Evolutionary conservation across 805 yeast genomes (phyloP), one percentile per base, ranked within the genome.

Genomic region (Ogataea chonburiensis): DNA sequence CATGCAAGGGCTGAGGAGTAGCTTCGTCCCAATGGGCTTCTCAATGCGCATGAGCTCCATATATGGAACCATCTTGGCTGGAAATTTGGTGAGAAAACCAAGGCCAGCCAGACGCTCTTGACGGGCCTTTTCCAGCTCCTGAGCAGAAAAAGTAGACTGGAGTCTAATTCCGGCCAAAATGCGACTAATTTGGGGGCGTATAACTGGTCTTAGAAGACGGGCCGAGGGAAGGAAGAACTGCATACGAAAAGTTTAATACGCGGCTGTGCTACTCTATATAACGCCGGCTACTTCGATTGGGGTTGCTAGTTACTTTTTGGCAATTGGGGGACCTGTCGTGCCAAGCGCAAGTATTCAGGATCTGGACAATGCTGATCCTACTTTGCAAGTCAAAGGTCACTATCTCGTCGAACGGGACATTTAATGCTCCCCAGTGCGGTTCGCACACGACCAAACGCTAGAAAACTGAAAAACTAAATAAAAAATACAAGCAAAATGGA

Each of bases 21-120:
- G 66, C 72, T 86, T 78, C 0, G 97, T 85, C 0, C 98, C 99
- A n/a, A 85, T 94, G 0, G 99, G 98, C 50, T 86, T 86, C 55
- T 93, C 98, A 37, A 91, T 61, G 37, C 99, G 70, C 84, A 88
- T 81, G 37, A 93, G 66, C 54, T 87, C 95, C 27, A 96, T 95
- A 56, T 88, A 93, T 0, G 98, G 98, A 28, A 86, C 80, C 77
- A 80, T 69, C 38, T 70, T 70, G 26, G 66, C 69, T 0, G 98
- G 98, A 16, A 93, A 68, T 21, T 70, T 67, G 1, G 77, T 66
- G 11, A 86, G 67, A 0, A 77, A 68, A 3, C 66, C 66, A 23
- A 76, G 53, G 0, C 73, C 74, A 2, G 67, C 56, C 12, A 65
- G 29, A 44, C 88, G 64, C 9, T 75, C 73, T 18, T 67, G 59